A percentile compares a stretch with the other conserved stretches of the same genome.
phyloP scores from a whole-genome alignment of 2,329 filamentous ascomycete species.

The Emydomyces testavorans region DNA sequence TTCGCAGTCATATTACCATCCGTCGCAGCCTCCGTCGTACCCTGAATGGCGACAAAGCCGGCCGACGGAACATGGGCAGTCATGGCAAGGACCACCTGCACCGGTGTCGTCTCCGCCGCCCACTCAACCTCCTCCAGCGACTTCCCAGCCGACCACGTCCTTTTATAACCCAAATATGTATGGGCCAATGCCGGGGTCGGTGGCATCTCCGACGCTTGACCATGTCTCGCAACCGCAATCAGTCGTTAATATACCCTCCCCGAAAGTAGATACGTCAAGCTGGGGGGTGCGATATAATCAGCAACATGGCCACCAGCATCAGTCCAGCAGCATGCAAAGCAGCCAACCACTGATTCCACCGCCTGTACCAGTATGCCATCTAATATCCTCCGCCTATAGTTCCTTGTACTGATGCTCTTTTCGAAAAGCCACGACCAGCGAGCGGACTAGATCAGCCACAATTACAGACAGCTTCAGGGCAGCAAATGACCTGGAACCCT shows the following conservation, averaged over 20 bases:
- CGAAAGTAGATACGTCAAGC: conserved; percentile 25
- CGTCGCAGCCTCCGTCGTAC: conserved; percentile 20
- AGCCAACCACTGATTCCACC: conserved; percentile 21
- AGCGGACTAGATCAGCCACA: conserved; percentile 24
- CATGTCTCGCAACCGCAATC: conserved; percentile 16
- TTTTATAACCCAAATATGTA: conserved; percentile 29
- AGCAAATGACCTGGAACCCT: conserved; percentile 11
- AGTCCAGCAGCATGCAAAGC: conserved; percentile 14
- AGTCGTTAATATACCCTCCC: background rate
- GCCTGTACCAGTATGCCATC: conserved; percentile 28
- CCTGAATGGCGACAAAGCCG: conserved; percentile 32
- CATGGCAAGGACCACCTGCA: conserved; percentile 18
- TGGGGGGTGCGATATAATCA: conserved; percentile 37
- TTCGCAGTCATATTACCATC: conserved; percentile 20
- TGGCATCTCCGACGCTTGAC: conserved; percentile 13
- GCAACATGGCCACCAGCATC: conserved; percentile 14
- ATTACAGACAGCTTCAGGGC: conserved; percentile 16
- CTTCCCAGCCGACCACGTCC: conserved; percentile 17
- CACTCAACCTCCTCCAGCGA: conserved; percentile 18
- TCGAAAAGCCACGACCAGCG: conserved; percentile 28
- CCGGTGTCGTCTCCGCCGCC: conserved; percentile 16
- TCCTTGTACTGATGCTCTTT: conserved; percentile 1
- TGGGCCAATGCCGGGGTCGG: conserved; percentile 24
- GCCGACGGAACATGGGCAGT: conserved; percentile 17
- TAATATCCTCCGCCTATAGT: background rate